Evolutionary conservation across 2,329 filamentous ascomycete genomes (phyloP).

Genomic region (Pseudogymnoascus sp.): DNA sequence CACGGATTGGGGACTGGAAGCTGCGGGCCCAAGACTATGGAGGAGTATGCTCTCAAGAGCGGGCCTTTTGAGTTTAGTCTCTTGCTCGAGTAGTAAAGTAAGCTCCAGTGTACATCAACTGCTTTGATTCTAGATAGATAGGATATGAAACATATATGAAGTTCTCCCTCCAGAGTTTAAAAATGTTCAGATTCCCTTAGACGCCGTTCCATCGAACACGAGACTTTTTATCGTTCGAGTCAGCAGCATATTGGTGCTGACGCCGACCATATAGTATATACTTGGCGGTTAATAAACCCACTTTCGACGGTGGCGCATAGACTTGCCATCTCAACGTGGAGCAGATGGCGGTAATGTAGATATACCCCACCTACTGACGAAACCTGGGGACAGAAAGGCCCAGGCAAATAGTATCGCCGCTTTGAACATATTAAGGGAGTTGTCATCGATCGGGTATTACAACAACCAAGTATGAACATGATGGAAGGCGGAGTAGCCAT

Average conservation of each 20-base stretch:
- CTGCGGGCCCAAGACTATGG: conserved; percentile 50
- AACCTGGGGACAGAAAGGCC: background rate
- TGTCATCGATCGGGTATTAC: background rate
- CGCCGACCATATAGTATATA: background rate
- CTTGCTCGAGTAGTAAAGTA: background rate
- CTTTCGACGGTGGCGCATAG: background rate
- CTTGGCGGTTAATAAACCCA: background rate
- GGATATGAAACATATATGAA: background rate
- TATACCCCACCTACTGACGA: background rate
- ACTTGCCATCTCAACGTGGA: background rate
- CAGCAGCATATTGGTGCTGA: background rate
- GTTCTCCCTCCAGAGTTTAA: background rate
- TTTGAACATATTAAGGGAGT: background rate
- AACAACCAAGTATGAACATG: background rate
- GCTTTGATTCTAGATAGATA: background rate
- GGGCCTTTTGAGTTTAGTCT: conserved; percentile 17
- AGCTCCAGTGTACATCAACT: background rate
- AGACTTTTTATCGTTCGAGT: background rate
- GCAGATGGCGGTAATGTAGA: background rate
- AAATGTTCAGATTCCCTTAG: background rate
- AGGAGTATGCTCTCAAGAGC: conserved; percentile 38
- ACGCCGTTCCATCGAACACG: background rate
- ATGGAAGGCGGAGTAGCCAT: background rate
- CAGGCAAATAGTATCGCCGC: background rate
- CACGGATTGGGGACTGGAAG: conserved; percentile 55